Evolutionary conservation across 805 yeast species (phyloP), one percentile per base, ranked within the genome.

Genomic region (Hanseniaspora thailandica): DNA sequence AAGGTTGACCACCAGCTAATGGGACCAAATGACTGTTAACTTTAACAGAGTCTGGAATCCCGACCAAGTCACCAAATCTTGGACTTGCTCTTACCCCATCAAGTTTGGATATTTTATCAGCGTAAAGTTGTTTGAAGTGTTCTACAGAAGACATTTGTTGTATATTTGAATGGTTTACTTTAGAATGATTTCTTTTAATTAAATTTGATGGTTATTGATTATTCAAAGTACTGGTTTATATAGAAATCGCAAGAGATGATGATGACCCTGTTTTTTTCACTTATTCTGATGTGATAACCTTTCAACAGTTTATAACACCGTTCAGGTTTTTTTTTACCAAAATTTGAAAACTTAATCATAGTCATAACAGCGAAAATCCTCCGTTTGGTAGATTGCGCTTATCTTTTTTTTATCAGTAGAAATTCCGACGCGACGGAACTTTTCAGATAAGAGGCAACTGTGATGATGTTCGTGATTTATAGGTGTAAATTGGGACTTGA

Each of bases 1-100:
- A 75, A 15, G 87, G 87, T 59, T 72, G 68, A 9, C 86, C 86
- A 55, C 76, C 81, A 30, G 75, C 74, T 47, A 82, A 66, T 20
- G 69, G 66, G 40, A 81, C 70, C 2, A 81, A 8, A 2, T 40
- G 7, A 6, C 39, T 12, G 12, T 19, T 17, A 13, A 22, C 23
- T 34, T 39, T 33, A 8, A 49, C 36, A 13, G 46, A 40, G 2
- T 41, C 53, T 12, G 53, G 53, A 4, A 49, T 25, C 2, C 53
- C 53, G 3, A 22, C 33, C 13, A 43, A 15, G 3, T 33, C 41
- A 5, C 35, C 53, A 43, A 49, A 49, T 20, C 36, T 30, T 15
- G 26, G 30, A 5, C 36, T 17, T 4, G 8, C 3, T 49, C 45
- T 41, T 10, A 13, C n/a, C 1, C 15, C 45, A 41, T 49, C 53